Conservation (phyloP, 768 basidiomycete genomes). For the Tulasnella sp. region DNA sequence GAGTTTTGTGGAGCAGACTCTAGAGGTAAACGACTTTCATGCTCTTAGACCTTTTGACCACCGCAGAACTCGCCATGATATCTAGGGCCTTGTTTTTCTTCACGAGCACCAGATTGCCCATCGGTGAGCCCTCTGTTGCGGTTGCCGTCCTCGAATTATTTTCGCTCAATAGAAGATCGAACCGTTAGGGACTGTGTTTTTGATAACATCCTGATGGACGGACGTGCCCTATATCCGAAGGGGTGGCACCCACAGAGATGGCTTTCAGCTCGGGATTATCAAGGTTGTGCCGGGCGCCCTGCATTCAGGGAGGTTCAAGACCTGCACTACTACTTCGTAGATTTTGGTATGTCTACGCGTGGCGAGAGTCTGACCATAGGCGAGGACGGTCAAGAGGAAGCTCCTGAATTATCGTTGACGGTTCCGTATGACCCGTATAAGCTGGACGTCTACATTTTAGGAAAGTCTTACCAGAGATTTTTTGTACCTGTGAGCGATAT, state of each 20-base stretch:
- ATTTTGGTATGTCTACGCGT: too few relatives aligned
- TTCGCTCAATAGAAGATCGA: neutral
- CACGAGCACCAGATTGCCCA: slow-evolving; percentile 22
- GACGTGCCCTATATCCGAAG: neutral
- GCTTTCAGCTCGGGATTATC: neutral
- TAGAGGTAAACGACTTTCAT: slow-evolving; percentile 2
- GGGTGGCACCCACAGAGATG: slow-evolving; percentile 22
- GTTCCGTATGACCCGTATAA: too few relatives aligned
- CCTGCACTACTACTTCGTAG: too few relatives aligned
- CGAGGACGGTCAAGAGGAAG: too few relatives aligned
- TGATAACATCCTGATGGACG: slow-evolving; percentile 26
- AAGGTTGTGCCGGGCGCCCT: too few relatives aligned
- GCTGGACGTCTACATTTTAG: too few relatives aligned
- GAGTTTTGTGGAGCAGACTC: slow-evolving; percentile 14
- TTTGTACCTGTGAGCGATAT: too few relatives aligned
- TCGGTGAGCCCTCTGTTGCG: neutral
- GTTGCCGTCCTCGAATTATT: neutral
- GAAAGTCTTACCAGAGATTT: too few relatives aligned
- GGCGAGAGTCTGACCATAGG: too few relatives aligned
- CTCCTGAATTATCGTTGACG: too few relatives aligned
- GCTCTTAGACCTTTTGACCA: too few relatives aligned
- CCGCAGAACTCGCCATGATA: neutral
- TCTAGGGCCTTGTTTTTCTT: slow-evolving; percentile 18
- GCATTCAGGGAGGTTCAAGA: too few relatives aligned
- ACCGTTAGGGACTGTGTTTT: slow-evolving; percentile 11